Evolutionary conservation across 768 basidiomycete species (phyloP).

Genomic region (Mrakia frigida): DNA sequence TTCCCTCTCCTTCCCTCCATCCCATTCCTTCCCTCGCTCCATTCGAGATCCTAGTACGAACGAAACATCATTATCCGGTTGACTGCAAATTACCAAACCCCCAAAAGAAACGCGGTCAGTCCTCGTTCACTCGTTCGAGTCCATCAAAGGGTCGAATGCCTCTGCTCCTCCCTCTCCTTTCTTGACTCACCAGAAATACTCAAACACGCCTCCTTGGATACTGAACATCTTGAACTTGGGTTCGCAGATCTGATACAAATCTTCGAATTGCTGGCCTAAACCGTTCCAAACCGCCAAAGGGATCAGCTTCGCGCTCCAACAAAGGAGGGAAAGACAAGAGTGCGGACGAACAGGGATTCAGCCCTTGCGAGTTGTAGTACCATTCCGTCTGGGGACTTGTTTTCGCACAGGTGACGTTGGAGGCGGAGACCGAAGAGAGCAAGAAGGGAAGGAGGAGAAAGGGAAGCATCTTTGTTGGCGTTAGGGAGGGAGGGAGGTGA

Average conservation of each 20-base stretch:
- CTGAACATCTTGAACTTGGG: constrained; percentile 18
- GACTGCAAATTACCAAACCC: not conserved
- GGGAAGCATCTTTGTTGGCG: not conserved
- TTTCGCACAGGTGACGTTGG: not conserved
- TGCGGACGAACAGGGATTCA: not conserved
- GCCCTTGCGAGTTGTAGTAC: not conserved
- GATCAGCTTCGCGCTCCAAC: not conserved
- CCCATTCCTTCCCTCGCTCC: not conserved
- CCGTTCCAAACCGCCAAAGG: not conserved
- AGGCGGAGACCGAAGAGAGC: not conserved
- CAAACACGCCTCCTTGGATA: not conserved
- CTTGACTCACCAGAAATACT: constrained; percentile 1
- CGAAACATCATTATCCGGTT: not conserved
- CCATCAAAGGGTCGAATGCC: not conserved
- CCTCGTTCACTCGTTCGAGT: not conserved
- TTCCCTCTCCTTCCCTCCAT: not conserved
- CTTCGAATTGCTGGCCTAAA: constrained; percentile 14
- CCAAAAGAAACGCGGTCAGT: not conserved
- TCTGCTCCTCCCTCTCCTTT: no score
- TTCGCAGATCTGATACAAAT: constrained; percentile 21
- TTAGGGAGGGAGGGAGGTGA: not conserved
- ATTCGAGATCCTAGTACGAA: not conserved
- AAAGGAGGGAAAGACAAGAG: not conserved
- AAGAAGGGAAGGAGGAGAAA: not conserved
- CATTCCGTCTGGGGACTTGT: not conserved